phyloP scores from a whole-genome alignment of 345 rosid species.

The Salix purpurea region DNA sequence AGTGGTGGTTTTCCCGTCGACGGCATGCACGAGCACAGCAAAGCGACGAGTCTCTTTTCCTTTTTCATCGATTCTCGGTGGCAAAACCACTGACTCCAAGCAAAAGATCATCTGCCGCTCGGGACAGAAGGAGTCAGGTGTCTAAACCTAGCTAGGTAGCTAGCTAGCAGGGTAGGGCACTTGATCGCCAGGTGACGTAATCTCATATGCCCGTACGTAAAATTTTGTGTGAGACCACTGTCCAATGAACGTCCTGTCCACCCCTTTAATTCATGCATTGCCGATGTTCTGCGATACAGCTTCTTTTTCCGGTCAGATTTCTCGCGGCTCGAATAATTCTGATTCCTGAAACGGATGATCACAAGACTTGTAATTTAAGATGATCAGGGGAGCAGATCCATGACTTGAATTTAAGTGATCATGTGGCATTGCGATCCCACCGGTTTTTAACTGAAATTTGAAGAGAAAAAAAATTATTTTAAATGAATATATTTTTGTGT shows the following conservation, averaged over 20 bases:
- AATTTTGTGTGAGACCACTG: conserved; percentile 1
- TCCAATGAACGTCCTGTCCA: too few relatives aligned
- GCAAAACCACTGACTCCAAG: conserved; percentile 16
- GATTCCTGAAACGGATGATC: too few relatives aligned
- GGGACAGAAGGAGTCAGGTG: neutral
- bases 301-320: neutral
- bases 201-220: conserved; percentile 9
- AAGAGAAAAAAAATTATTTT: too few relatives aligned
- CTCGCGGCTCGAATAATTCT: too few relatives aligned
- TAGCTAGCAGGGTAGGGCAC: neutral
- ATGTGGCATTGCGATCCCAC: too few relatives aligned
- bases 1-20: too few relatives aligned
- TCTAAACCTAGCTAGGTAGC: neutral
- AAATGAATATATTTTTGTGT: too few relatives aligned
- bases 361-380: too few relatives aligned
- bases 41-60: conserved; percentile 1
- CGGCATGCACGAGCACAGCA: conserved; percentile 10
- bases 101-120: conserved; percentile 33
- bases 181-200: conserved; percentile 27
- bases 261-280: too few relatives aligned
- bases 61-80: conserved; percentile 30
- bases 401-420: too few relatives aligned
- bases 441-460: too few relatives aligned
- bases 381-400: too few relatives aligned
- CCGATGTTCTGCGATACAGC: neutral